phyloP scores from a whole-genome alignment of 2,329 filamentous ascomycete genomes.

The Pezicula neosporulosa region DNA sequence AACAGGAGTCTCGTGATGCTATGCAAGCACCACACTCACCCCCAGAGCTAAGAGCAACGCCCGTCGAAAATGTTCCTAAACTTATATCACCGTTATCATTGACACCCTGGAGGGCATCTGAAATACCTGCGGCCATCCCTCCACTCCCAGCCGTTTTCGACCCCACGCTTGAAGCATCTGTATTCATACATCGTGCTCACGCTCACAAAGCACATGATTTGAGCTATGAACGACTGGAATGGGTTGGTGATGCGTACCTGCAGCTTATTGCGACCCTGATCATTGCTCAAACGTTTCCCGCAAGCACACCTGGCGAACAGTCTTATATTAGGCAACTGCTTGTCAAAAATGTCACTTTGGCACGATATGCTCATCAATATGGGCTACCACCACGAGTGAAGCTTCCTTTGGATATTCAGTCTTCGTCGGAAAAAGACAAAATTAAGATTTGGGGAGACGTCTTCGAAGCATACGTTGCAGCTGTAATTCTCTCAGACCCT shows the following conservation, averaged over 20 bases:
- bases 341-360: slow-evolving; percentile 77
- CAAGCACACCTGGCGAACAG: slow-evolving; percentile 63
- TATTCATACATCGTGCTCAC: slow-evolving; percentile 59
- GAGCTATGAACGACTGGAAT: slow-evolving; percentile 80
- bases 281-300: slow-evolving; percentile 69
- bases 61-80: slow-evolving; percentile 14
- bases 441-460: slow-evolving; percentile 80
- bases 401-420: slow-evolving; percentile 45
- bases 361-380: slow-evolving; percentile 67
- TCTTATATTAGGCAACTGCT: slow-evolving; percentile 75
- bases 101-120: slow-evolving; percentile 47
- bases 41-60: background rate
- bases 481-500: slow-evolving; percentile 66
- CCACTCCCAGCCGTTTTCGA: slow-evolving; percentile 60
- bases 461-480: slow-evolving; percentile 88
- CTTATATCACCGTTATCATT: slow-evolving; percentile 23
- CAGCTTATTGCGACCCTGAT: slow-evolving; percentile 73
- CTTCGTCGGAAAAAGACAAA: slow-evolving; percentile 45
- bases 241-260: slow-evolving; percentile 83
- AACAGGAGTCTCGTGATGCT: background rate
- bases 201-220: slow-evolving; percentile 18
- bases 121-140: slow-evolving; percentile 47
- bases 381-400: slow-evolving; percentile 62
- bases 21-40: slow-evolving; percentile 1
- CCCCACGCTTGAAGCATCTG: slow-evolving; percentile 53